Evolutionary conservation across 441 rosid genomes (phyloP).

Genomic region (Mallotus japonicus): DNA sequence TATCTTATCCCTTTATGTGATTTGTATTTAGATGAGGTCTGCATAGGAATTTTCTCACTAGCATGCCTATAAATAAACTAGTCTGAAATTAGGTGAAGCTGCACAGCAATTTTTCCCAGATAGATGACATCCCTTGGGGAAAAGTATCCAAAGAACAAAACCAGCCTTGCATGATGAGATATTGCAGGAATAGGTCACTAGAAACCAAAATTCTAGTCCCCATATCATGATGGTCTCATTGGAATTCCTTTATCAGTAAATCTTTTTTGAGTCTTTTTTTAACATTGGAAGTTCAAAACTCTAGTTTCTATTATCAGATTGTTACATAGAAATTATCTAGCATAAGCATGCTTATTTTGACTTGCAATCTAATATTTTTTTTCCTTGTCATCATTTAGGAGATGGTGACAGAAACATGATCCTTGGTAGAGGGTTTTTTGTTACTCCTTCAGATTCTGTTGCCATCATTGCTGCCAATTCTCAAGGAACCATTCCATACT

Average conservation of each 20-base stretch:
- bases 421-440: constrained; percentile 75
- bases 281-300: neutral
- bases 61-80: neutral
- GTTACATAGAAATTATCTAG: neutral
- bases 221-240: neutral
- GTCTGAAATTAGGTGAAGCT: neutral
- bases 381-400: constrained; percentile 43
- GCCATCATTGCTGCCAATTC: constrained; percentile 95
- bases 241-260: neutral
- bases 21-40: neutral
- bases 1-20: neutral
- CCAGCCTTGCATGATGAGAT: neutral
- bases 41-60: neutral
- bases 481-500: constrained; percentile 85
- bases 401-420: constrained; percentile 99
- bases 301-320: neutral
- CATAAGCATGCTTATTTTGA: neutral
- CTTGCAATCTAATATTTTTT: neutral
- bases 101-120: neutral
- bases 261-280: neutral
- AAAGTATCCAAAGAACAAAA: neutral
- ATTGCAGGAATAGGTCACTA: neutral
- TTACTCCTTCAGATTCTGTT: constrained; percentile 94
- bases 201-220: neutral
- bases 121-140: neutral